These are phyloP conservation scores for Trypanosoma caninum DNA, from an alignment of 208 protist species.

Conservation along the genomic window DNA sequence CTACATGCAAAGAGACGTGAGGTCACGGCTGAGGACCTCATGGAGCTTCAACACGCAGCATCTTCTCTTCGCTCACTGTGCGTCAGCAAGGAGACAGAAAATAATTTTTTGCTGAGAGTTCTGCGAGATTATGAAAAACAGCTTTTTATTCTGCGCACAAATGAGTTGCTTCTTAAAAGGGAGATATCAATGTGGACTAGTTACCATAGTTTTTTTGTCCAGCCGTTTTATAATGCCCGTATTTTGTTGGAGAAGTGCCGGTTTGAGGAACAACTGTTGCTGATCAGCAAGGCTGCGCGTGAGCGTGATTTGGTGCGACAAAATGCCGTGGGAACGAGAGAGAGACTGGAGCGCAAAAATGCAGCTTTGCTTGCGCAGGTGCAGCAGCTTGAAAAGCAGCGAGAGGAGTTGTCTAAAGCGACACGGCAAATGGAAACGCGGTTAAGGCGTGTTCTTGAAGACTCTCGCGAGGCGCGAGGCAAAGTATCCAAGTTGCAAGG, in stretches of 20 bases:
- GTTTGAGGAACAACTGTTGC: conserved; percentile 4
- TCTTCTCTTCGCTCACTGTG: conserved; percentile 1
- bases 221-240: conserved; percentile 11
- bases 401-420: not conserved
- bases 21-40: conserved; percentile 6
- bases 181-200: conserved; percentile 10
- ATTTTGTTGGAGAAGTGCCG: conserved; percentile 1
- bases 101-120: not conserved
- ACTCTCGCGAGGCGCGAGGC: not conserved
- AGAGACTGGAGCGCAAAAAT: conserved; percentile 1
- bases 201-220: conserved; percentile 3
- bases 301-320: not conserved
- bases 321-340: not conserved
- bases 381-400: conserved; percentile 1
- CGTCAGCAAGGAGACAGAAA: not conserved
- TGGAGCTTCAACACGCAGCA: conserved; percentile 18
- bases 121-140: not conserved
- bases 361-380: not conserved
- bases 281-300: not conserved
- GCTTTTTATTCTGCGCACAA: not conserved
- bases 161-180: conserved; percentile 14
- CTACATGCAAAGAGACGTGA: not conserved
- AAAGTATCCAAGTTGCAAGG: not conserved
- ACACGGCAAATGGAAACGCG: not conserved
- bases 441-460: not conserved